Evolutionary conservation across 768 basidiomycete species (phyloP).

Genomic region (Strobilomyces dryophilus): DNA sequence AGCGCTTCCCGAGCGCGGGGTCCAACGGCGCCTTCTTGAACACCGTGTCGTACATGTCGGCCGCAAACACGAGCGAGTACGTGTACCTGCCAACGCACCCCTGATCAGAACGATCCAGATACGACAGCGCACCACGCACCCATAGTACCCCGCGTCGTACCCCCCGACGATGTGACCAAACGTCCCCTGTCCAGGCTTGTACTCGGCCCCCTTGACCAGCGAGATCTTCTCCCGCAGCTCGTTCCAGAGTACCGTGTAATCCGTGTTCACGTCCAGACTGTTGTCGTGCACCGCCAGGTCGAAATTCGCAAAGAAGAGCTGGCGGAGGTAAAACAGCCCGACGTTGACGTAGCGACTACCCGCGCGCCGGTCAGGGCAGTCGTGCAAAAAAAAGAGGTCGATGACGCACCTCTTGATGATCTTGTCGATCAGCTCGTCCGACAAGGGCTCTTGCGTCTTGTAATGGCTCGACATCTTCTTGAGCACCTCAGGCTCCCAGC

Average conservation of each 20-base stretch:
- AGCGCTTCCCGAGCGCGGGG: conserved; percentile 58
- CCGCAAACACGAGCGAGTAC: conserved; percentile 64
- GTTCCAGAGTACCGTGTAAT: conserved; percentile 82
- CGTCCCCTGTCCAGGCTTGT: conserved; percentile 62
- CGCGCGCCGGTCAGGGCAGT: not conserved
- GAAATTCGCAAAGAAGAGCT: conserved; percentile 67
- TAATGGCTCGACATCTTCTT: conserved; percentile 77
- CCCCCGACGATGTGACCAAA: conserved; percentile 79
- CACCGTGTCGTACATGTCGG: conserved; percentile 66
- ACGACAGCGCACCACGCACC: conserved; percentile 30
- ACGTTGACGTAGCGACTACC: conserved; percentile 72
- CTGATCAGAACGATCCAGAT: not conserved
- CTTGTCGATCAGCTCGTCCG: conserved; percentile 66
- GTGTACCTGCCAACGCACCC: conserved; percentile 43
- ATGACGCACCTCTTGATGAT: conserved; percentile 65
- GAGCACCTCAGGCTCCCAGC: conserved; percentile 79
- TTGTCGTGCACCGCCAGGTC: conserved; percentile 25
- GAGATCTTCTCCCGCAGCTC: conserved; percentile 65
- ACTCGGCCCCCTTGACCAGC: conserved; percentile 56
- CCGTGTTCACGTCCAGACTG: conserved; percentile 47
- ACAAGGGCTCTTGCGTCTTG: conserved; percentile 66
- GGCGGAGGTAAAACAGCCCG: conserved; percentile 64
- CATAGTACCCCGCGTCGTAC: conserved; percentile 67
- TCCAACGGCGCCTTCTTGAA: conserved; percentile 78
- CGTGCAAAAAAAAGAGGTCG: not conserved